phyloP scores from a whole-genome alignment of 306 rosid genomes.

The Malus orientalis region DNA sequence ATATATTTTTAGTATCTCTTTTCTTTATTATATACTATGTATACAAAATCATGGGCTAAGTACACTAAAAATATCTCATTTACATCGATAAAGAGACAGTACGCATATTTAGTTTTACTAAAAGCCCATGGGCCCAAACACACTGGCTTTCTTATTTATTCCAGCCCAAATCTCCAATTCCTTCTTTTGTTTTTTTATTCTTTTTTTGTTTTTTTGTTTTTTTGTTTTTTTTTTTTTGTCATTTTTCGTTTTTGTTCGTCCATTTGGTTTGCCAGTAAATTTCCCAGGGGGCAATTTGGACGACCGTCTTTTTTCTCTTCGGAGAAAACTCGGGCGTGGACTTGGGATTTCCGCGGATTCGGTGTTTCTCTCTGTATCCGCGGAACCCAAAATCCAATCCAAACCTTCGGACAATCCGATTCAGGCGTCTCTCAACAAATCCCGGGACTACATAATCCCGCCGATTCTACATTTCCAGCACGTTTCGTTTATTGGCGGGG shows the following conservation, averaged over 20 bases:
- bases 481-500: neutral
- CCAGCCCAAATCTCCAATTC: neutral
- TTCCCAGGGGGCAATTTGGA: neutral
- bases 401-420: neutral
- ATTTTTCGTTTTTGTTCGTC: neutral
- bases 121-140: neutral
- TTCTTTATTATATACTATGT: too few species aligned
- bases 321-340: conserved; percentile 6
- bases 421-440: neutral
- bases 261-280: neutral
- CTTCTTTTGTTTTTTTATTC: neutral
- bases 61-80: too few species aligned
- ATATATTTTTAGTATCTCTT: too few species aligned
- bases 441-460: neutral
- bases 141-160: too few species aligned
- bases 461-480: neutral
- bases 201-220: neutral
- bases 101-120: neutral
- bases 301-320: neutral
- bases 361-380: conserved; percentile 1
- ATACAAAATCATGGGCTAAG: too few species aligned
- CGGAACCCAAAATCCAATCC: neutral
- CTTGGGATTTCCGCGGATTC: conserved; percentile 15
- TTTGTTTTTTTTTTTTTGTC: neutral
- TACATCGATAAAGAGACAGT: too few species aligned